Evolutionary conservation across 257 asterid genomes (phyloP).

Genomic region (Rauvolfia tetraphylla): DNA sequence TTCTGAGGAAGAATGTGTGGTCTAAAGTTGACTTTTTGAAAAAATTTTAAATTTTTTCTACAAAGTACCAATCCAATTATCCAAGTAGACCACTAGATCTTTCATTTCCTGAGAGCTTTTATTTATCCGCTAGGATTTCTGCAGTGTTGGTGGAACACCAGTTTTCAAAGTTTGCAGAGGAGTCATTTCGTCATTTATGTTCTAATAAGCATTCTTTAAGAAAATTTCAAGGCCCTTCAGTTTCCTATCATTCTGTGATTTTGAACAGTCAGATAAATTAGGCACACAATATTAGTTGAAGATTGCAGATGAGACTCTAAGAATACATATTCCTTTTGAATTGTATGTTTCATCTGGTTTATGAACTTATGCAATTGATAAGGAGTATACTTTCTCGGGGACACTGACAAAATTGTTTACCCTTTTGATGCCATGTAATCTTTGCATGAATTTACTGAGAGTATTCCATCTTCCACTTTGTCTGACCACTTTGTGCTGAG

Average conservation of each 20-base stretch:
- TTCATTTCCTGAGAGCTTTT: not conserved
- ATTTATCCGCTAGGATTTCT: not conserved
- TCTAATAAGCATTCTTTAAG: not conserved
- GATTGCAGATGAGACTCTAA: not conserved
- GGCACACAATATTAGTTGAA: not conserved
- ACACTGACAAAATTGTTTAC: too few relatives aligned
- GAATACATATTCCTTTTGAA: not conserved
- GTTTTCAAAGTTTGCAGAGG: not conserved
- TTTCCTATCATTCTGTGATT: not conserved
- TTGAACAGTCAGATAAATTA: not conserved
- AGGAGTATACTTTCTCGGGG: not conserved
- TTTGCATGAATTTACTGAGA: not conserved
- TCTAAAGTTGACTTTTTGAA: too few relatives aligned
- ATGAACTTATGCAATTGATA: not conserved
- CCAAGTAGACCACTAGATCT: too few relatives aligned
- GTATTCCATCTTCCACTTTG: not conserved
- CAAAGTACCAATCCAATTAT: too few relatives aligned
- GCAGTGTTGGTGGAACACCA: not conserved
- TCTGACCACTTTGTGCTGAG: not conserved
- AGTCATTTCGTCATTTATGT: not conserved
- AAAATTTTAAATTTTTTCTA: too few relatives aligned
- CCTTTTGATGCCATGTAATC: not conserved
- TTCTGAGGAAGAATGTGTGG: too few relatives aligned
- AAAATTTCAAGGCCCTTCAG: not conserved
- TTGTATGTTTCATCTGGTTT: not conserved